Base-by-base conservation (phyloP, 371 early-diverging fungal species). In the Mortierella sp. region DNA sequence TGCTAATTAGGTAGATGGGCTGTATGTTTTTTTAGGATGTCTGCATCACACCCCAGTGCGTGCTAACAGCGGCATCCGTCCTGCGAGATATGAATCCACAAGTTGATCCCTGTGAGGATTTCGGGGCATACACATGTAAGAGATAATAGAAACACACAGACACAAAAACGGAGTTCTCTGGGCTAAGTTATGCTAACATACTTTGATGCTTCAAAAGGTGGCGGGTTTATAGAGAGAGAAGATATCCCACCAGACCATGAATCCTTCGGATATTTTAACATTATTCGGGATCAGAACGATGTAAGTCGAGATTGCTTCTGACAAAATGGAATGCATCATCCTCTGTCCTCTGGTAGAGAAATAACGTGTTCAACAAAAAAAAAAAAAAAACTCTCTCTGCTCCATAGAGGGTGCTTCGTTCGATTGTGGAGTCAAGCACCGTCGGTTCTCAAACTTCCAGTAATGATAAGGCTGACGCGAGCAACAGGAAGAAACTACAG, bases 21-120 rank as follows among this genome's bases (percentile, higher is more conserved):
- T 37, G 23, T 19, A 37, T 30, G 23, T 31, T 34, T n/a, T n/a
- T n/a, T n/a, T n/a, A 86, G 85, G 66, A 78, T 57, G 34, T 82
- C 9, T 89, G 89, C 63, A 50, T 79, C 6, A 79, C 85, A n/a
- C 80, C 86, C 26, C 84, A 86, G 39, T 90, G 90, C 62, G 82
- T 88, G 7, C 56, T 81, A 32, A 84, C 87, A 3, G 87, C 89
- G 2, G 83, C 88, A 2, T 79, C 86, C 37, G 83, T 90, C 24
- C 27, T 83, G 42, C 50, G 68, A 48, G 83, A 84, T 42, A 83
- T 88, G 50, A 81, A 85, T 57, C 54, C 50, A 8, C 53, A 61
- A 14, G 71, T 70, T 6, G 79, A 87, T 66, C 88, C 88, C 5
- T 88, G 88, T 62, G 72, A 82, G 19, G 85, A 85, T 50, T 86